Evolutionary conservation across 1,284 basidiomycete genomes (phyloP).

Genomic region (Serendipita sp.): DNA sequence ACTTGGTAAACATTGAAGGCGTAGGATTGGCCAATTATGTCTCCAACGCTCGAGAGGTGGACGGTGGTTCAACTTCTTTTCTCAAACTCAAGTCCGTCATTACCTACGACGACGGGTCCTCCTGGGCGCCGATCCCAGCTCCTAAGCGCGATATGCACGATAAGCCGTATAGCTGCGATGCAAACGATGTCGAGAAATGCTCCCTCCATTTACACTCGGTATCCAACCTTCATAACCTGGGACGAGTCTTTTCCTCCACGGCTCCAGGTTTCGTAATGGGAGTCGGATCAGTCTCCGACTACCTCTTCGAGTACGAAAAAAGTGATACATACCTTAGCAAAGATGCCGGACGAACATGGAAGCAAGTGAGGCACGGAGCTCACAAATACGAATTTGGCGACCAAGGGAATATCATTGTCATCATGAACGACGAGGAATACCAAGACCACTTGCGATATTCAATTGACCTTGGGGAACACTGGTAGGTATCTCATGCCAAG

Average conservation of each 20-base stretch:
- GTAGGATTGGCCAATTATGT: slow-evolving; percentile 85
- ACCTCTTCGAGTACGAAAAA: slow-evolving; percentile 66
- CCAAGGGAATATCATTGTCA: slow-evolving; percentile 64
- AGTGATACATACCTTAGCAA: slow-evolving; percentile 88
- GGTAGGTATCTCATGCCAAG: slow-evolving; percentile 37
- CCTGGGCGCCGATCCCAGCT: slow-evolving; percentile 59
- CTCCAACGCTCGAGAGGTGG: slow-evolving; percentile 67
- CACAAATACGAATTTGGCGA: slow-evolving; percentile 97
- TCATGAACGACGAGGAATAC: slow-evolving; percentile 77
- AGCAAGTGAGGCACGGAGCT: slow-evolving; percentile 60
- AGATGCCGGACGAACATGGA: slow-evolving; percentile 82
- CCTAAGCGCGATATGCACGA: slow-evolving; percentile 52
- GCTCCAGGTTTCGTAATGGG: slow-evolving; percentile 93
- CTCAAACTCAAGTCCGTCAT: slow-evolving; percentile 68
- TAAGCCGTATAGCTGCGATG: slow-evolving; percentile 46
- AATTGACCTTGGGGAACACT: slow-evolving; percentile 71
- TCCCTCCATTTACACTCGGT: slow-evolving; percentile 87
- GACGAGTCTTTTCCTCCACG: slow-evolving; percentile 83
- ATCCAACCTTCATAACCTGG: slow-evolving; percentile 81
- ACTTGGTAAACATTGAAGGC: slow-evolving; percentile 83
- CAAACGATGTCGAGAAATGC: slow-evolving; percentile 44
- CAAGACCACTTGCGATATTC: slow-evolving; percentile 68
- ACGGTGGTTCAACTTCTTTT: slow-evolving; percentile 30
- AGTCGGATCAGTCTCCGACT: slow-evolving; percentile 73
- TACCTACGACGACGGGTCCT: slow-evolving; percentile 88